phyloP scores from a whole-genome alignment of 225 moss, liverwort and hornwort genomes.

The Marchantia paleacea region DNA sequence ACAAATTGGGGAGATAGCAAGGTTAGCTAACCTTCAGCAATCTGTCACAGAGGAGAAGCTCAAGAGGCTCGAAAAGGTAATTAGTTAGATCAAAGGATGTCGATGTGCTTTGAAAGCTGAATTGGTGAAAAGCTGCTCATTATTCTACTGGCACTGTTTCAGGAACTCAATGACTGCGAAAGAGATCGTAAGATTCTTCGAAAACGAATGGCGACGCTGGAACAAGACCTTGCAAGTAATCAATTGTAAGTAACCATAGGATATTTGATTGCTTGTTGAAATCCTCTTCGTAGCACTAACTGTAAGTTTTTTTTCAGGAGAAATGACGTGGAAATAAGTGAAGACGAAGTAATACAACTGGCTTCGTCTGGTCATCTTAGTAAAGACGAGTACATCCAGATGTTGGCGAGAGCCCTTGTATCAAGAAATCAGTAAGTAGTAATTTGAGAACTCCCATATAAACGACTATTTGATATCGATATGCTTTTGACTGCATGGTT shows the following conservation, averaged over 20 bases:
- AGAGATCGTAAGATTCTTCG: not conserved
- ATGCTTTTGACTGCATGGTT: too few species aligned
- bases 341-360: slow-evolving; percentile 4
- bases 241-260: not conserved
- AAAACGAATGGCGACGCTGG: slow-evolving; percentile 2
- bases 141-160: not conserved
- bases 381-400: slow-evolving; percentile 13
- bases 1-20: not conserved
- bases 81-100: not conserved
- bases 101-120: not conserved
- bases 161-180: slow-evolving; percentile 3
- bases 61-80: not conserved
- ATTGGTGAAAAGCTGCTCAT: not conserved
- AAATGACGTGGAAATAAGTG: slow-evolving; percentile 14
- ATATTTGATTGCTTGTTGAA: not conserved
- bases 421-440: slow-evolving; percentile 4
- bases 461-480: not conserved
- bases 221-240: slow-evolving; percentile 2
- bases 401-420: slow-evolving; percentile 12
- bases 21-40: not conserved
- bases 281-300: not conserved
- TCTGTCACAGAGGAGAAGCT: not conserved
- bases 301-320: not conserved
- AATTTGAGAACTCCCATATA: too few species aligned
- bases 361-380: not conserved